phyloP scores from a whole-genome alignment of 305 asterid species.

The Fraxinus baroniana region DNA sequence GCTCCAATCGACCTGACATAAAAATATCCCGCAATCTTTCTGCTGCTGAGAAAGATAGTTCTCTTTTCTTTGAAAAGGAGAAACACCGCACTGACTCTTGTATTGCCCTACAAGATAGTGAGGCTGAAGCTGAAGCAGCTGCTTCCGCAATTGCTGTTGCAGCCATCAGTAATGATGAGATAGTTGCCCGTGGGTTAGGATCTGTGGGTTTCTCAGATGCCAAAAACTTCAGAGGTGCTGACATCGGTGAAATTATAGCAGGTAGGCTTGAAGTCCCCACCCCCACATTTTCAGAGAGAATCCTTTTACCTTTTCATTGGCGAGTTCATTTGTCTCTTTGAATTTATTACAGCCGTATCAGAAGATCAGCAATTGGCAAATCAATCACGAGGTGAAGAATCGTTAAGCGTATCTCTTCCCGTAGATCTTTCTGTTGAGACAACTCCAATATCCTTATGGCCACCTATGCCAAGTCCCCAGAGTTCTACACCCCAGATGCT shows the following conservation, averaged over 20 bases:
- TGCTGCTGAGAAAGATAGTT: conserved; percentile 48
- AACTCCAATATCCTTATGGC: conserved; percentile 89
- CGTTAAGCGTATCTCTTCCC: conserved; percentile 83
- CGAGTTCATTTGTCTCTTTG: conserved; percentile 4
- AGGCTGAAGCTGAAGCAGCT: conserved; percentile 96
- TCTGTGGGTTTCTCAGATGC: conserved; percentile 45
- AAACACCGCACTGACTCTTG: conserved; percentile 52
- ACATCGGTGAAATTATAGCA: conserved; percentile 43
- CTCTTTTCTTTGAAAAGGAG: conserved; percentile 66
- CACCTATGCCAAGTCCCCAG: conserved; percentile 82
- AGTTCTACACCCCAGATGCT: conserved; percentile 70
- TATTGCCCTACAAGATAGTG: conserved; percentile 61
- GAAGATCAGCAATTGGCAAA: conserved; percentile 55
- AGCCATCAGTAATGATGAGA: conserved; percentile 77
- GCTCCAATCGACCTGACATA: conserved; percentile 67
- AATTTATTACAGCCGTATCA: conserved; percentile 39
- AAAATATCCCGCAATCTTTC: conserved; percentile 57
- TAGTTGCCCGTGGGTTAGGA: conserved; percentile 51
- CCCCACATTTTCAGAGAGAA: background rate
- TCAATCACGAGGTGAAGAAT: conserved; percentile 74
- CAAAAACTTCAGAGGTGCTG: conserved; percentile 44
- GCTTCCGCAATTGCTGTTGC: conserved; percentile 97
- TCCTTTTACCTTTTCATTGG: conserved; percentile 11
- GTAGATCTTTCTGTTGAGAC: conserved; percentile 97
- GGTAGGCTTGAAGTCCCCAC: conserved; percentile 36